Evolutionary conservation across 2,329 filamentous ascomycete genomes (phyloP), one percentile per base, ranked within the genome.

Genomic region (Truncatella angustata): DNA sequence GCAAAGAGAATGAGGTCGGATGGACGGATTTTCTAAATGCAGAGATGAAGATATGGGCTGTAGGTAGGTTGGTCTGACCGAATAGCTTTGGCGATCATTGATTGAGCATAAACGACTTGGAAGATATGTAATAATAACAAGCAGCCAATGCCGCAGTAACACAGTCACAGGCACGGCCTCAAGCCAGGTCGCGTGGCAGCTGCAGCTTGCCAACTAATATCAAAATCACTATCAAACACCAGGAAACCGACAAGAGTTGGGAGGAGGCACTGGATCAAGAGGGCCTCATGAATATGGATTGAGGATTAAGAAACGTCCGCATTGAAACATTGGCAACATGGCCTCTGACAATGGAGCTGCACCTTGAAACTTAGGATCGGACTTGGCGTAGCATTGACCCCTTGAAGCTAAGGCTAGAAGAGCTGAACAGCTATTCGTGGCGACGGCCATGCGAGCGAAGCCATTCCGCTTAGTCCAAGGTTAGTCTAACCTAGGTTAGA

Each of bases 311-410:
- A 44, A 44, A 44, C 40, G 28, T 16, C 40, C n/a, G 40, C 4
- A 26, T 45, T 18, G 36, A 40, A 51, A 45, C 16, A 48, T 49
- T 51, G 53, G 26, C 37, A 46, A 50, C 26, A 35, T 54, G 30
- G 50, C 39, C 50, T 53, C 56, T 36, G 54, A 55, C 43, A 48
- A 56, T 51, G 52, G 48, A 54, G 50, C 49, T 53, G 21, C 36
- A 48, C 53, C 44, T 53, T 56, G 52, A 58, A 59, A 57, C 57
- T 37, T 45, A 47, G 42, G 49, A 46, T 53, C 55, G 51, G 55
- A 48, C 57, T 59, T 59, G 57, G 57, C 57, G 44, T 50, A 18
- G 24, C 47, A 50, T 50, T 40, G 47, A 42, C 47, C 47, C 37
- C 47, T 52, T 37, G 26, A 16, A 14, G 37, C 12, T 39, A 18